phyloP scores from a whole-genome alignment of 1,284 basidiomycete genomes.

The Sparassis latifolia region DNA sequence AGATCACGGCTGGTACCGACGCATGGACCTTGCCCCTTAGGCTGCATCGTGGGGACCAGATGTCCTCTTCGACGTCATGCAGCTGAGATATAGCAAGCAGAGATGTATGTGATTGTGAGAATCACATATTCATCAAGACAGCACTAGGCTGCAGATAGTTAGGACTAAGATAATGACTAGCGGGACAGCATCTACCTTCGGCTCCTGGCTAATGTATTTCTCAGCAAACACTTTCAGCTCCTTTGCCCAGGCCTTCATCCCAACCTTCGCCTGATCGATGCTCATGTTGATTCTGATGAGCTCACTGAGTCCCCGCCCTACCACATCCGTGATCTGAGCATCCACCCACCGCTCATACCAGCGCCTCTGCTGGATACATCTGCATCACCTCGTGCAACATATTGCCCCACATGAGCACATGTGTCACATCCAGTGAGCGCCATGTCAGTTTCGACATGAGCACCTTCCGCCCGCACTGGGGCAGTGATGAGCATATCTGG shows the following conservation, averaged over 20 bases:
- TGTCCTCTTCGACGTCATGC: conserved; percentile 93
- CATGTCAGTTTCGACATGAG: conserved; percentile 60
- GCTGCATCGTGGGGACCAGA: conserved; percentile 93
- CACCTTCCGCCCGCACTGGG: conserved; percentile 75
- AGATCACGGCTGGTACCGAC: conserved; percentile 68
- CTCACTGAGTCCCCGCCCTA: conserved; percentile 47
- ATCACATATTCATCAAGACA: conserved; percentile 57
- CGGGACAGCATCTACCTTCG: conserved; percentile 41
- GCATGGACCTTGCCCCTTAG: conserved; percentile 96
- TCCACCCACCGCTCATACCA: conserved; percentile 62
- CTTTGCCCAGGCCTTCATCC: conserved; percentile 54
- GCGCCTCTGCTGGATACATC: conserved; percentile 49
- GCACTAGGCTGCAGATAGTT: conserved; percentile 45
- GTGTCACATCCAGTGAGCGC: conserved; percentile 52
- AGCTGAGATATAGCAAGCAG: conserved; percentile 69
- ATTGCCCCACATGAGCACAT: conserved; percentile 81
- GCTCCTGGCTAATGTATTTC: conserved; percentile 52
- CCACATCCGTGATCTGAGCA: conserved; percentile 46
- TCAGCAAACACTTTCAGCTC: conserved; percentile 61
- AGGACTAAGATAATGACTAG: neutral
- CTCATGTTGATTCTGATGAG: conserved; percentile 56
- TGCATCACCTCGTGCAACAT: conserved; percentile 89
- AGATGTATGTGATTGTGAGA: conserved; percentile 38
- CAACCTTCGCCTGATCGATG: conserved; percentile 56
- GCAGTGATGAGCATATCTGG: conserved; percentile 88